Evolutionary conservation across 768 basidiomycete species (phyloP), one percentile per base, ranked within the genome.

Genomic region (Chiua virens): DNA sequence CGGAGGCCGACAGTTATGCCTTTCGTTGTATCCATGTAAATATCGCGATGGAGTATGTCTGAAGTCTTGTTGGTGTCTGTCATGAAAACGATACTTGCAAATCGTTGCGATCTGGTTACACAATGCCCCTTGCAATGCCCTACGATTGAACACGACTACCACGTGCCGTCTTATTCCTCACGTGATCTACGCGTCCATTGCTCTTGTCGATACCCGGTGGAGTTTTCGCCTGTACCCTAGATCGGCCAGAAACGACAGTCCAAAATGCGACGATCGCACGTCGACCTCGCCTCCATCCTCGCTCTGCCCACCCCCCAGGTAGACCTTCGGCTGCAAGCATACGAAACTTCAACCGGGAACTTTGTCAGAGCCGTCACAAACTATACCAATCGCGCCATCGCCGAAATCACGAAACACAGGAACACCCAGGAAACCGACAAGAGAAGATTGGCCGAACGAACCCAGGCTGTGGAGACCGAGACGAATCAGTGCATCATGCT

Each of bases 21-120:
- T 65, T 83, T 89, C 25, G 88, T 82, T 1, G 92, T 90, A 56
- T 83, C 81, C 91, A 92, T 92, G 63, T 84, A 85, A 7, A 89
- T 73, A 64, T 92, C 88, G 48, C 68, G 74, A 58, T 72, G 70
- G 42, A 66, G 63, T 18, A 68, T 56, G 21, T 69, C 56, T 17
- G 49, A 53, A 17, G 8, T 25, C 20, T 56, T 57, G 18, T 28
- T 42, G 18, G 38, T n/a, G 30, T 55, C 51, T 14, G 45, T 38
- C 60, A 64, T 65, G 50, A 47, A 5, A 27, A 21, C 17, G 17
- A 23, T 38, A 41, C 40, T 38, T 27, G 39, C 22, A 9, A 39
- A 25, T 47, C 18, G 47, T 39, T 27, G 25, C 39, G 25, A 27
- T 42, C 28, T n/a, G n/a, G n/a, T n/a, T n/a, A n/a, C n/a, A n/a